Conservation (phyloP, 1,284 basidiomycete genomes). For the Ganoderma lingzhi region DNA sequence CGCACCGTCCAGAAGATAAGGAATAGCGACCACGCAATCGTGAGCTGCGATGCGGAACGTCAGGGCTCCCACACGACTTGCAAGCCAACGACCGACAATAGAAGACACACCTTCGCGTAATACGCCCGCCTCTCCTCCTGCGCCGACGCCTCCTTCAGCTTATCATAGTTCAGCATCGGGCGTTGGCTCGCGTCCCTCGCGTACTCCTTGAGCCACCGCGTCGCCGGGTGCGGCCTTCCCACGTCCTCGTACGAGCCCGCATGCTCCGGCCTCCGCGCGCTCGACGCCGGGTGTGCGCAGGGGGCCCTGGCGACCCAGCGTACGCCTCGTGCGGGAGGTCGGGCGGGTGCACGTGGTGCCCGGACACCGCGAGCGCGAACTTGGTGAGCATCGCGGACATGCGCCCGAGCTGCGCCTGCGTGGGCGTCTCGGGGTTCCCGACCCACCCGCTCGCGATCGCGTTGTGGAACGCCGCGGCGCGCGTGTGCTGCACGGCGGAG, state of each 20-base stretch:
- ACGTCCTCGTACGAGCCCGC: constrained; percentile 11
- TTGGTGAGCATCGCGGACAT: constrained; percentile 62
- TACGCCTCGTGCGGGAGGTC: constrained; percentile 18
- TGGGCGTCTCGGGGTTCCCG: constrained; percentile 37
- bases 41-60: constrained; percentile 40
- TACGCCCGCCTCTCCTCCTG: constrained; percentile 57
- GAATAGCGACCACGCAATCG: constrained; percentile 57
- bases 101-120: constrained; percentile 52
- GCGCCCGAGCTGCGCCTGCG: constrained; percentile 49
- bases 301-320: neutral
- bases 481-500: constrained; percentile 20
- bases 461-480: constrained; percentile 36
- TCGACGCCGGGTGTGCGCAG: neutral
- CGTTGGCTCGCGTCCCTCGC: constrained; percentile 27
- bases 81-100: neutral
- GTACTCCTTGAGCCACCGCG: constrained; percentile 36
- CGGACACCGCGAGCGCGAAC: constrained; percentile 50
- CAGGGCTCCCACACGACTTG: neutral
- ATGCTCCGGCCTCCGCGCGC: neutral
- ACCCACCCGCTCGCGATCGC: constrained; percentile 40
- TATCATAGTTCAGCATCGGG: constrained; percentile 36
- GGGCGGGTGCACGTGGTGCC: constrained; percentile 35
- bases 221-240: constrained; percentile 22
- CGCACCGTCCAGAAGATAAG: constrained; percentile 65
- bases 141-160: constrained; percentile 35